A percentile compares a stretch with the other conserved stretches of the same genome.
Conservation (phyloP, 257 asterid genomes). For the Coffea eugenioides region DNA sequence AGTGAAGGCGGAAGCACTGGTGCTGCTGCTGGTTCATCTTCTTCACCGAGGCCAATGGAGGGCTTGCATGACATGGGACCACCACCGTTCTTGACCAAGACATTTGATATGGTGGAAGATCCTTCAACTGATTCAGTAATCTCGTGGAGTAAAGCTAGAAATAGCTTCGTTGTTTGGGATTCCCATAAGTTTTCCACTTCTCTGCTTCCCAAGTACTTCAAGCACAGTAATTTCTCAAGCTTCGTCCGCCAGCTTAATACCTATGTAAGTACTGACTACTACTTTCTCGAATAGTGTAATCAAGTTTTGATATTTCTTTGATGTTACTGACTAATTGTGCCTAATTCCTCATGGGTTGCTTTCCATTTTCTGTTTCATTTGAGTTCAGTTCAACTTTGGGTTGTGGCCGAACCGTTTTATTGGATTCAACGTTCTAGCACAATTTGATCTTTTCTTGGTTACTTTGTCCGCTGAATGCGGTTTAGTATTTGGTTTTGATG, state of each 20-base stretch:
- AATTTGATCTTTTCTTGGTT: neutral
- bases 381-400: neutral
- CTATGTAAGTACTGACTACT: slow-evolving; percentile 56
- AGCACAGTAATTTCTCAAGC: slow-evolving; percentile 91
- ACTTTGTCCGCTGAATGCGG: slow-evolving; percentile 14
- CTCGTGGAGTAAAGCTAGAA: slow-evolving; percentile 72
- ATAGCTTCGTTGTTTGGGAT: slow-evolving; percentile 95
- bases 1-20: slow-evolving; percentile 10
- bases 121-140: slow-evolving; percentile 72
- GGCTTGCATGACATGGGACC: slow-evolving; percentile 84
- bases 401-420: neutral
- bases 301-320: neutral
- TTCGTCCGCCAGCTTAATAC: slow-evolving; percentile 97
- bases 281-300: neutral
- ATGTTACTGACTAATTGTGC: neutral
- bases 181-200: slow-evolving; percentile 60
- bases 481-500: slow-evolving; percentile 2
- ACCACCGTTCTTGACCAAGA: slow-evolving; percentile 82
- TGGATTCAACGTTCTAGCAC: neutral
- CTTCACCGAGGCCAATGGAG: slow-evolving; percentile 69
- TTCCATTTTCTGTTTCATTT: neutral
- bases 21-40: slow-evolving; percentile 22
- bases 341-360: neutral
- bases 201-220: slow-evolving; percentile 80
- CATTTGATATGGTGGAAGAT: slow-evolving; percentile 89